These are phyloP conservation scores for Lasiodiplodia gonubiensis DNA, from an alignment of 2,329 filamentous ascomycete species.

Conservation along the genomic window DNA sequence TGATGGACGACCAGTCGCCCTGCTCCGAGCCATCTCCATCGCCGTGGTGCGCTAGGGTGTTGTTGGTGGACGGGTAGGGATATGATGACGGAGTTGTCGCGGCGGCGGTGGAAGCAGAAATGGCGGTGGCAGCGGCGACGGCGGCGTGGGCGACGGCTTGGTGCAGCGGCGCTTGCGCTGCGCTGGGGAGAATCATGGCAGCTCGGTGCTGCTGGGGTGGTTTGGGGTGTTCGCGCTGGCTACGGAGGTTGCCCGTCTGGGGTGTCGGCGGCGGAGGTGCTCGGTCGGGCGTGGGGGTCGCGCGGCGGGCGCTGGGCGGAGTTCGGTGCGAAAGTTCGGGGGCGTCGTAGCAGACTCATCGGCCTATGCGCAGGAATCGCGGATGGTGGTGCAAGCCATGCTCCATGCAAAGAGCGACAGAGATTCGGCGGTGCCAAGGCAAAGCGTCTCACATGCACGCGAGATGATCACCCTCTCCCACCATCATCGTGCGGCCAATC, in stretches of 20 bases:
- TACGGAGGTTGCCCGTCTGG: neutral
- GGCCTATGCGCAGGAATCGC: constrained; percentile 6
- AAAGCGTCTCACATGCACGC: constrained; percentile 21
- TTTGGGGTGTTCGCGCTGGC: neutral
- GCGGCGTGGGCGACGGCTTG: constrained; percentile 8
- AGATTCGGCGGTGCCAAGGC: constrained; percentile 6
- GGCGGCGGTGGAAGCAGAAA: neutral
- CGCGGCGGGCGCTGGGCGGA: constrained; percentile 14
- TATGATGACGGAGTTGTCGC: neutral
- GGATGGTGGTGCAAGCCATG: constrained; percentile 15
- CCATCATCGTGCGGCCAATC: constrained; percentile 20
- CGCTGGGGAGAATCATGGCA: constrained; percentile 26
- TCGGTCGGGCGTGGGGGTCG: neutral
- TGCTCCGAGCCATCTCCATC: neutral
- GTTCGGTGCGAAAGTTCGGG: neutral
- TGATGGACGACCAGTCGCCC: constrained; percentile 80
- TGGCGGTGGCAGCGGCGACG: constrained; percentile 4
- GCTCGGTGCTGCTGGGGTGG: neutral
- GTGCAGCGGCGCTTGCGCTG: constrained; percentile 23
- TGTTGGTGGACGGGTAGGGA: neutral
- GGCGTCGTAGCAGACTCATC: constrained; percentile 16
- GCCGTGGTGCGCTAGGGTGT: neutral
- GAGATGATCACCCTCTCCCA: constrained; percentile 5
- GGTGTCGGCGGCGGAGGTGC: neutral
- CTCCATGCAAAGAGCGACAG: neutral